Percentiles rank a stretch among this genome's conserved stretches.
These are phyloP conservation scores for Talaromyces amestolkiae DNA, from an alignment of 2,329 filamentous ascomycete genomes.

Conservation along the genomic window DNA sequence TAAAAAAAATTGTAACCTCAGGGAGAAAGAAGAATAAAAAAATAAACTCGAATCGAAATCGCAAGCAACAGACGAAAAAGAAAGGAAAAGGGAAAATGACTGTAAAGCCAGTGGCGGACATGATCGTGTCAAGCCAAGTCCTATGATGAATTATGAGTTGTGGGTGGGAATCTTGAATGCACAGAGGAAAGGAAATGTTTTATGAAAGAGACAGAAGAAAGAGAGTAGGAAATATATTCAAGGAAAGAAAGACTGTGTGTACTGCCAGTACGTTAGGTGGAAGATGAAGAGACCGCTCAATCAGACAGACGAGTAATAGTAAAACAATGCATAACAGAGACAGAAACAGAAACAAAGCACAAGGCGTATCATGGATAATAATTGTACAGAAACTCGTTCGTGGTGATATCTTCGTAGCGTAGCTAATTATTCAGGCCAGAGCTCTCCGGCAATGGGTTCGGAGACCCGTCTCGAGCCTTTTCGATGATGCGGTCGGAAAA, in stretches of 20 bases:
- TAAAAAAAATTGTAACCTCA: background rate
- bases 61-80: background rate
- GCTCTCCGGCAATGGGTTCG: background rate
- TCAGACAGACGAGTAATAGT: slow-evolving; percentile 7
- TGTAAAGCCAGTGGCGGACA: background rate
- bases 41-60: slow-evolving; percentile 2
- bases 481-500: background rate
- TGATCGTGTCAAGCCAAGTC: background rate
- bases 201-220: background rate
- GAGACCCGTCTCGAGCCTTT: background rate
- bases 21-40: background rate
- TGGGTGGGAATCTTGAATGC: slow-evolving; percentile 8
- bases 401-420: background rate
- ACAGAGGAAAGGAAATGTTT: background rate
- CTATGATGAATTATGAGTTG: background rate
- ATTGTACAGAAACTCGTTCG: slow-evolving; percentile 9
- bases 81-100: background rate
- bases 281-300: background rate
- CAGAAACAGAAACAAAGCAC: background rate
- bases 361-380: slow-evolving; percentile 17
- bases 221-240: slow-evolving; percentile 17
- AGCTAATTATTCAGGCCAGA: background rate
- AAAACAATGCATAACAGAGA: slow-evolving; percentile 8
- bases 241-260: slow-evolving; percentile 10
- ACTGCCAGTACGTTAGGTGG: background rate